Evolutionary conservation across 441 rosid species (phyloP).

Genomic region (Viola pubescens): DNA sequence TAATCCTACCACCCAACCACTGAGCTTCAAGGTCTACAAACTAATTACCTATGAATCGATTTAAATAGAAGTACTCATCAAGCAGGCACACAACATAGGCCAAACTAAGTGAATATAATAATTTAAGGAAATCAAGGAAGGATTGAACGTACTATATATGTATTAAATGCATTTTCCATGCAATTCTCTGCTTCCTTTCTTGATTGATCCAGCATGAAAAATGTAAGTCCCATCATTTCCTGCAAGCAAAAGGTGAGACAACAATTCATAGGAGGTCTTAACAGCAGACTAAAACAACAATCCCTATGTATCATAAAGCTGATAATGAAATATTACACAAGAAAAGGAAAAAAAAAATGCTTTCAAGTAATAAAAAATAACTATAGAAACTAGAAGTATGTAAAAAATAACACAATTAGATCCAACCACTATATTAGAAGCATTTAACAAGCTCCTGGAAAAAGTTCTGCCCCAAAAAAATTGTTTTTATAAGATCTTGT

Average conservation of each 20-base stretch:
- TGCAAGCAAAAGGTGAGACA: conserved; percentile 28
- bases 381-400: too few species aligned
- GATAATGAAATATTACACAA: too few species aligned
- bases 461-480: background rate
- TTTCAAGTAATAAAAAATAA: background rate
- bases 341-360: background rate
- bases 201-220: conserved; percentile 94
- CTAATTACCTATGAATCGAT: background rate
- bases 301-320: too few species aligned
- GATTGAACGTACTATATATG: conserved; percentile 60
- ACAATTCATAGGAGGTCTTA: too few species aligned
- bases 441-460: background rate
- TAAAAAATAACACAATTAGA: too few species aligned
- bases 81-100: too few species aligned
- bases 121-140: conserved; percentile 6
- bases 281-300: too few species aligned
- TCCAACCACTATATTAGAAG: background rate
- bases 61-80: background rate
- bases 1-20: background rate
- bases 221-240: conserved; percentile 99
- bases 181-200: conserved; percentile 92
- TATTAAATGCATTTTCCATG: conserved; percentile 96
- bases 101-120: background rate
- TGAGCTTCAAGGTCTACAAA: background rate
- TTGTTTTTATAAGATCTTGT: background rate